Evolutionary conservation across 164 flowering plant species (phyloP), one percentile per base, ranked within the genome.

Genomic region (Chloranthus sessilifolius): DNA sequence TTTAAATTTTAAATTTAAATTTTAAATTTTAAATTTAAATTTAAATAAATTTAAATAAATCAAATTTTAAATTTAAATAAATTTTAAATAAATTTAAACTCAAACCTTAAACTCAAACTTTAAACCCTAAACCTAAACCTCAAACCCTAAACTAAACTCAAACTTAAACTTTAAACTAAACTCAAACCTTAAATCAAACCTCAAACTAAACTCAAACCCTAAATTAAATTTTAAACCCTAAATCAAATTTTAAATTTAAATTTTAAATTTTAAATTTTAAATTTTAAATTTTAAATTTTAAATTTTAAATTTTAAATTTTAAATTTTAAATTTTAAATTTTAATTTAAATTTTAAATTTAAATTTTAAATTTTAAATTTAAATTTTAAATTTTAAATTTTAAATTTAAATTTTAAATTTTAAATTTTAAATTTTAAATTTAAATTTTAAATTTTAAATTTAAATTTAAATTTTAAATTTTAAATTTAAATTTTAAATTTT

Each of bases 391-490:
- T 48, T 48, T 44, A 40, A 53, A 27, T 30, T 48, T 48, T 44
- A n/a, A n/a, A n/a, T n/a, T n/a, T n/a, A 40, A 53, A 53, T 30
- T 48, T 48, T 44, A 40, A 53, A 53, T 22, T 38, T 27, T 48
- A 47, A 47, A 53, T 54, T n/a, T n/a, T 38, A 30, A 58, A 58
- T 44, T 53, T 53, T 45, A 44, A 57, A 57, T 55, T 55, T 58
- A 58, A 58, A 58, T 55, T 55, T 55, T 58, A 58, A 58, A 58
- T 55, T 55, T 55, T 58, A 58, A 58, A 58, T 55, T 55, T 55
- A 49, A 58, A 58, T 49, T 55, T 55, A 40, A 40, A 58, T 40
- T 49, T 55, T 48, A 39, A 56, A n/a, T n/a, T n/a, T n/a, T n/a
- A n/a, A n/a, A n/a, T n/a, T n/a, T n/a, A n/a, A n/a, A n/a, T n/a